Base-by-base conservation (phyloP, 305 asterid genomes). In the Striga hermonthica region DNA sequence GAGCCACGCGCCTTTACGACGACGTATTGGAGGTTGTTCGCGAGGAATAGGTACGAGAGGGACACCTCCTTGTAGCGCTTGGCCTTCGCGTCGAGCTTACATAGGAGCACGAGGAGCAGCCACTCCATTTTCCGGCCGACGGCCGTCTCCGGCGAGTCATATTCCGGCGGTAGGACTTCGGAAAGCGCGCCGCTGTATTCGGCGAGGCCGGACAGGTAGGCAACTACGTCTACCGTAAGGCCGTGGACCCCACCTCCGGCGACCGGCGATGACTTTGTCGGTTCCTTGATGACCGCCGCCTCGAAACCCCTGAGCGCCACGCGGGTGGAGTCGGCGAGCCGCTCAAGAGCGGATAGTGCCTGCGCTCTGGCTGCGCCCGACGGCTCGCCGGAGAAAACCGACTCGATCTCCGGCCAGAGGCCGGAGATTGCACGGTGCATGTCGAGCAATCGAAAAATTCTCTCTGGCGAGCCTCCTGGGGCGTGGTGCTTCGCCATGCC, bases 171-270 rank as follows among this genome's bases (percentile, higher is more conserved):
- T 28, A 15, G 82, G 81, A 4, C 31, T 22, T 79, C 72, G 1
- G 87, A 62, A 62, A 86, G 83, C 1, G 38, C 64, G 56, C 80
- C 81, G 3, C 75, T 73, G 78, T 78, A 78, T 14, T 76, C 84
- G 39, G 85, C 92, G 48, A 87, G 81, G 2, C 65, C 65, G 7
- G 72, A 50, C 10, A 74, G 69, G 54, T 75, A 87, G 57, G 78
- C 77, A 73, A 79, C 60, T 57, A 80, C 92, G 4, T 76, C 76
- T 59, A 35, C 54, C 16, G 88, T 85, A 66, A 83, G 14, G 1
- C 84, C 88, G 70, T 87, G 92, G 35, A 86, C 72, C 52, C 85
- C 86, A 11, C 96, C 96, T n/a, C 89, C 86, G 57, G 82, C 72
- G n/a, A 73, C 57, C 60, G 66, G 66, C n/a, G 58, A 64, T 9